Base-by-base conservation (phyloP, 768 basidiomycete genomes). In the Hypsizygus marmoreus region DNA sequence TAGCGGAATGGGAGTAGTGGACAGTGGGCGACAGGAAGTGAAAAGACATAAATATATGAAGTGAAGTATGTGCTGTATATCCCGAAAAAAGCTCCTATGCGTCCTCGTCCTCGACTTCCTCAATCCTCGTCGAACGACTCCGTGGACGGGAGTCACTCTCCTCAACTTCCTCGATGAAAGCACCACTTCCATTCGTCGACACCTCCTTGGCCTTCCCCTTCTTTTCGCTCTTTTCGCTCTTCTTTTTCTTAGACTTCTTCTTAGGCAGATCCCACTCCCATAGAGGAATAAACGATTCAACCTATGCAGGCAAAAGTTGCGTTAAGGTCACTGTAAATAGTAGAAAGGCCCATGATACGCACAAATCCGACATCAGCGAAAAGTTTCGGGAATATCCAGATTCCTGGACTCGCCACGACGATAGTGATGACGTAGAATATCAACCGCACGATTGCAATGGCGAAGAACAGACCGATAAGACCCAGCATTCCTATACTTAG, bases 331-430 rank as follows among this genome's bases (percentile, higher is more conserved):
- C 2, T 14, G 35, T 2, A 30, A 22, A 32, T 24, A 30, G 14
- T 35, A 47, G 29, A 22, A 36, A 47, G 13, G 23, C 40, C 24
- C 19, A 26, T 23, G 35, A 16, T 7, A 84, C 95, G 68, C 64
- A 99, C 97, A 61, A 98, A 95, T 66, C 97, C 95, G 44, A 97
- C 95, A 60, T 99, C 95, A 11, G 95, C 97, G 55, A 99, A 98
- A 24, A 99, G 72, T 62, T 95, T 87, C 0, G 97, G 97, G 76
- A 97, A 99, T 71, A 98, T 88, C 97, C 97, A 99, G 37, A 99
- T 97, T 32, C 95, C 97, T 11, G 92, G 92, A 49, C 84, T 82
- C 24, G 82, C 84, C 45, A 82, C 82, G 59, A 98, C 68, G 54
- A 95, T 64, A n/a, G 95, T 95, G 59, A 94, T 81, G 66, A 95